Percentiles rank a stretch among this genome's conserved stretches.
Conservation (phyloP, 257 asterid species). For the Nicotiana sylvestris region DNA sequence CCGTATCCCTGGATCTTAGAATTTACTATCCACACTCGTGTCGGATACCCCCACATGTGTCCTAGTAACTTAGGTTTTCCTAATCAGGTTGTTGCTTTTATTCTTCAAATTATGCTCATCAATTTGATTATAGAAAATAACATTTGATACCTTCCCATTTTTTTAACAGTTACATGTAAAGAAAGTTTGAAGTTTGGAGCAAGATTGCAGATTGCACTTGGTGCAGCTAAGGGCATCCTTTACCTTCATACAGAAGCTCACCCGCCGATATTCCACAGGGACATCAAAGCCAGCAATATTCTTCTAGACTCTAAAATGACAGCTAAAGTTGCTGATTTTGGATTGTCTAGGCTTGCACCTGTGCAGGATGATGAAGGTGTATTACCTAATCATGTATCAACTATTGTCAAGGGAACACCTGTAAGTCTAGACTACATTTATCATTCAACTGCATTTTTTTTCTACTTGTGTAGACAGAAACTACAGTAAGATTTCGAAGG, state of each 20-base stretch:
- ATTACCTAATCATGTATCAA: conserved; percentile 52
- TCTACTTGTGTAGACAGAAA: not conserved
- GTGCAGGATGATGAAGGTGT: conserved; percentile 48
- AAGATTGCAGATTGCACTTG: conserved; percentile 62
- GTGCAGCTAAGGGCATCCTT: conserved; percentile 75
- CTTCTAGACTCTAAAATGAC: conserved; percentile 65
- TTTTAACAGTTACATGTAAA: conserved; percentile 40
- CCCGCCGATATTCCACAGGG: conserved; percentile 92
- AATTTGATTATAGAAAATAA: not conserved
- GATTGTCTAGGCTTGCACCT: conserved; percentile 89
- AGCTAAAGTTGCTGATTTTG: conserved; percentile 91
- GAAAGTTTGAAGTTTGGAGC: conserved; percentile 49
- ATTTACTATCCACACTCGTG: too few species aligned
- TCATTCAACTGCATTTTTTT: not conserved
- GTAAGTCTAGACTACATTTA: conserved; percentile 32
- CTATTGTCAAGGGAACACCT: conserved; percentile 88
- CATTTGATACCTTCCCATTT: not conserved
- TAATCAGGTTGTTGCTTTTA: not conserved
- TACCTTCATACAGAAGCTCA: conserved; percentile 93
- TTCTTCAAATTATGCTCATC: not conserved
- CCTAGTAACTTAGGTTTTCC: not conserved
- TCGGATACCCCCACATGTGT: too few species aligned
- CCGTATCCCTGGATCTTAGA: too few species aligned
- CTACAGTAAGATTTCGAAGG: not conserved
- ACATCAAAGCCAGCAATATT: conserved; percentile 83